A percentile compares a stretch with the other conserved stretches of the same genome.
Evolutionary conservation across 257 asterid species (phyloP).

Genomic region (Solanum megistacrolobum): DNA sequence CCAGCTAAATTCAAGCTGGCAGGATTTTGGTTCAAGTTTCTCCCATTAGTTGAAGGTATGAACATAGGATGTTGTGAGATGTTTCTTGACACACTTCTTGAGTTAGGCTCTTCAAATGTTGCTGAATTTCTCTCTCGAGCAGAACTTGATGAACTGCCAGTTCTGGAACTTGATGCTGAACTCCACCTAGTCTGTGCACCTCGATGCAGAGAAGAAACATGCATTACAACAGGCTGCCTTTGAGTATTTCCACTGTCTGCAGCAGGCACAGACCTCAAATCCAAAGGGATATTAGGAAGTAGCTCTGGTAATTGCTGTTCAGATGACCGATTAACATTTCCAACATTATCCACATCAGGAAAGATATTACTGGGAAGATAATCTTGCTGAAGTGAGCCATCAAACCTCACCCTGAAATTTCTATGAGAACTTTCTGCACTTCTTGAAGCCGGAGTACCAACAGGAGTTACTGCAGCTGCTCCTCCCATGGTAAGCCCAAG

Average conservation of each 20-base stretch:
- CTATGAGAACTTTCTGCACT: slow-evolving; percentile 39
- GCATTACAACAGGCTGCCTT: background rate
- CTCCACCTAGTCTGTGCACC: slow-evolving; percentile 1
- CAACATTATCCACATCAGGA: slow-evolving; percentile 21
- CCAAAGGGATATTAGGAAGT: slow-evolving; percentile 20
- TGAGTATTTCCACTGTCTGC: slow-evolving; percentile 3
- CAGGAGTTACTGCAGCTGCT: slow-evolving; percentile 23
- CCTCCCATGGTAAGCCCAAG: slow-evolving; percentile 48
- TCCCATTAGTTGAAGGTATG: slow-evolving; percentile 37
- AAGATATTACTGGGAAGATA: slow-evolving; percentile 11
- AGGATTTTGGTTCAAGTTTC: slow-evolving; percentile 43
- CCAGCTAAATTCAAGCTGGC: slow-evolving; percentile 36
- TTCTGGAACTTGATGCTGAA: slow-evolving; percentile 1
- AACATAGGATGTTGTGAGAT: slow-evolving; percentile 65
- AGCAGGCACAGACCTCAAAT: background rate
- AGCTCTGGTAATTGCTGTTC: slow-evolving; percentile 30
- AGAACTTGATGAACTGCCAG: background rate
- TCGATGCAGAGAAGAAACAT: slow-evolving; percentile 1
- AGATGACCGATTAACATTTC: slow-evolving; percentile 29
- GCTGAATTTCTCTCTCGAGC: slow-evolving; percentile 9
- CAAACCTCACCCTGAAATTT: slow-evolving; percentile 52
- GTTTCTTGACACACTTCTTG: slow-evolving; percentile 44
- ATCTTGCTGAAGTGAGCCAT: slow-evolving; percentile 46
- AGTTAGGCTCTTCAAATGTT: slow-evolving; percentile 28
- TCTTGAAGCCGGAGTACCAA: slow-evolving; percentile 21